phyloP scores from a whole-genome alignment of 108 stramenopile species.

The Discostella pseudostelligera region DNA sequence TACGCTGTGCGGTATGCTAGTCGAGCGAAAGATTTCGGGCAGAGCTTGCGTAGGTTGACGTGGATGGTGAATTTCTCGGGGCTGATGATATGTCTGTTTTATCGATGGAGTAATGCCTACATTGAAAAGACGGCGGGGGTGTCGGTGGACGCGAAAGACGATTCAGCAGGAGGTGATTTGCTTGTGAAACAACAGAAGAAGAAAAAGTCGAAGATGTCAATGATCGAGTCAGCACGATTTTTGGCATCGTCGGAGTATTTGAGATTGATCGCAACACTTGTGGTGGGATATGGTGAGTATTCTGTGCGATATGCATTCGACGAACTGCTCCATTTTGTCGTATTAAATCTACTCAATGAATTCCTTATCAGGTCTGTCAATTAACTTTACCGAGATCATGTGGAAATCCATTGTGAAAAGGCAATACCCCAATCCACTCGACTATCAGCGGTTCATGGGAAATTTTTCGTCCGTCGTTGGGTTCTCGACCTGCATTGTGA shows the following conservation, averaged over 20 bases:
- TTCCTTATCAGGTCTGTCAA: slow-evolving; percentile 63
- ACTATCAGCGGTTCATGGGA: slow-evolving; percentile 96
- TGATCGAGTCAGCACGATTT: slow-evolving; percentile 83
- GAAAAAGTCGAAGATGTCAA: slow-evolving; percentile 83
- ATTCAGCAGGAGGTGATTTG: background rate
- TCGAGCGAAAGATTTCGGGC: slow-evolving; percentile 69
- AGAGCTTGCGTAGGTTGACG: slow-evolving; percentile 79
- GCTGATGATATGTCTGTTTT: slow-evolving; percentile 81
- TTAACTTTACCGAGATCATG: slow-evolving; percentile 96
- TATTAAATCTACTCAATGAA: background rate
- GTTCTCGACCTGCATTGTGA: slow-evolving; percentile 86
- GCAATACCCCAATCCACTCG: slow-evolving; percentile 87
- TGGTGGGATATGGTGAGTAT: slow-evolving; percentile 82
- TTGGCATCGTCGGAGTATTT: slow-evolving; percentile 91
- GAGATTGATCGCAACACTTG: slow-evolving; percentile 84
- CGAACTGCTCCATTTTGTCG: too few relatives aligned
- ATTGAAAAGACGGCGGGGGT: slow-evolving; percentile 52
- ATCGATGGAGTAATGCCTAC: slow-evolving; percentile 61
- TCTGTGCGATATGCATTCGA: background rate
- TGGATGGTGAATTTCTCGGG: slow-evolving; percentile 73
- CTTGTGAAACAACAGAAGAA: slow-evolving; percentile 53
- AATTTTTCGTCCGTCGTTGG: slow-evolving; percentile 87
- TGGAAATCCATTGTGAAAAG: slow-evolving; percentile 94
- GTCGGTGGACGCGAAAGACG: background rate
- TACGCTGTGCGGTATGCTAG: slow-evolving; percentile 83